These are phyloP conservation scores for Terana coerulea DNA, from an alignment of 768 basidiomycete genomes.

Conservation along the genomic window DNA sequence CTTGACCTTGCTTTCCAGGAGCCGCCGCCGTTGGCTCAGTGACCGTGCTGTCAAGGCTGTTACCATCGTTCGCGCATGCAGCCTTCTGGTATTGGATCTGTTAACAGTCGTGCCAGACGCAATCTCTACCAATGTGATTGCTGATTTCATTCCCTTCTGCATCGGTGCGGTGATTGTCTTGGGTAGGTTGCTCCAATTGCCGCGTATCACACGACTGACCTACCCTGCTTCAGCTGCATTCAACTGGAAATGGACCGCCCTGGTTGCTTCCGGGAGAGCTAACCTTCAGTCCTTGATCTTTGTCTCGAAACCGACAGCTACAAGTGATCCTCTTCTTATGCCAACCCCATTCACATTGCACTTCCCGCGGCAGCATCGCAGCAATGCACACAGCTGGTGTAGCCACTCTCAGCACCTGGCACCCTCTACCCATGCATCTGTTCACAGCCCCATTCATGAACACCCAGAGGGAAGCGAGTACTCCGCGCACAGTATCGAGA, in stretches of 20 bases:
- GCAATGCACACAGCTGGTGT: slow-evolving; percentile 4
- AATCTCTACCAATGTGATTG: slow-evolving; percentile 31
- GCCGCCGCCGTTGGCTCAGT: slow-evolving; percentile 14
- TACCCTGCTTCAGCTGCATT: slow-evolving; percentile 12
- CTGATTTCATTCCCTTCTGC: slow-evolving; percentile 39
- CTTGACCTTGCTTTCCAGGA: slow-evolving; percentile 24
- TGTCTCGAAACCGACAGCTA: neutral
- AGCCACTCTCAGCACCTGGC: neutral
- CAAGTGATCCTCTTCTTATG: slow-evolving; percentile 6
- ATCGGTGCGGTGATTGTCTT: slow-evolving; percentile 39
- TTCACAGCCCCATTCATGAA: neutral
- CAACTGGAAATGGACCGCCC: slow-evolving; percentile 9
- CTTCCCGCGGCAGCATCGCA: slow-evolving; percentile 5
- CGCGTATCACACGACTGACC: neutral
- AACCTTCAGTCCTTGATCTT: slow-evolving; percentile 1
- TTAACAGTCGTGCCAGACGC: slow-evolving; percentile 36
- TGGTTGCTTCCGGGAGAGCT: neutral
- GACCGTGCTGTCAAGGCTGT: slow-evolving; percentile 23
- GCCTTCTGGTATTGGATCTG: slow-evolving; percentile 41
- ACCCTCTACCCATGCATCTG: neutral
- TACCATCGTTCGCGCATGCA: slow-evolving; percentile 30
- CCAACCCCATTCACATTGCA: slow-evolving; percentile 17
- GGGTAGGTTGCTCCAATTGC: slow-evolving; percentile 26
- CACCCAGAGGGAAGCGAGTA: neutral
- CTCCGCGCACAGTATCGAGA: slow-evolving; percentile 9